Evolutionary conservation across 805 yeast species (phyloP).

Genomic region (Kazachstania martiniae): DNA sequence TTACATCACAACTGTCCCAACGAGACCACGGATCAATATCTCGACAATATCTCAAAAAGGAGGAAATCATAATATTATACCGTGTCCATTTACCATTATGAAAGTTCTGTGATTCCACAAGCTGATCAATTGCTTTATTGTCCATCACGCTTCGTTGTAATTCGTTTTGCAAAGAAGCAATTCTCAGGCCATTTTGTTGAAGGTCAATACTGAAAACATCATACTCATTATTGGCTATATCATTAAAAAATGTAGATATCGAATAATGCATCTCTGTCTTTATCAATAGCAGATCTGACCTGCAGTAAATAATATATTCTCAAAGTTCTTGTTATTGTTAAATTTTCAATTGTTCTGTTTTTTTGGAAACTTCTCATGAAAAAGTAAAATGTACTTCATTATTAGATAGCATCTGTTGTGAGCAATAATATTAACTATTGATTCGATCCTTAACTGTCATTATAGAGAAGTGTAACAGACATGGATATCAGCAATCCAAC

Average conservation of each 20-base stretch:
- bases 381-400: too few relatives aligned
- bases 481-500: too few relatives aligned
- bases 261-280: conserved; percentile 7
- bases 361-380: too few relatives aligned
- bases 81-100: conserved; percentile 17
- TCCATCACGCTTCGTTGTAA: conserved; percentile 3
- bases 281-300: too few relatives aligned
- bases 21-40: conserved; percentile 44
- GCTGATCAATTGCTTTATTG: conserved; percentile 9
- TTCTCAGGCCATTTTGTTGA: conserved; percentile 18
- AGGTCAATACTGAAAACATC: conserved; percentile 23
- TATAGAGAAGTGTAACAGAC: too few relatives aligned
- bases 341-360: background rate
- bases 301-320: too few relatives aligned
- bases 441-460: too few relatives aligned
- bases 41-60: conserved; percentile 38
- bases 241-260: conserved; percentile 12
- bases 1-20: conserved; percentile 39
- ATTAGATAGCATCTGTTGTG: too few relatives aligned
- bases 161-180: conserved; percentile 30
- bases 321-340: background rate
- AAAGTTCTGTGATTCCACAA: conserved; percentile 11
- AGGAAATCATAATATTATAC: conserved; percentile 36
- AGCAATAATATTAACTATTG: too few relatives aligned
- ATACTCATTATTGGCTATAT: conserved; percentile 10